Evolutionary conservation across 768 basidiomycete genomes (phyloP), one percentile per base, ranked within the genome.

Genomic region (Mycena vitilis): DNA sequence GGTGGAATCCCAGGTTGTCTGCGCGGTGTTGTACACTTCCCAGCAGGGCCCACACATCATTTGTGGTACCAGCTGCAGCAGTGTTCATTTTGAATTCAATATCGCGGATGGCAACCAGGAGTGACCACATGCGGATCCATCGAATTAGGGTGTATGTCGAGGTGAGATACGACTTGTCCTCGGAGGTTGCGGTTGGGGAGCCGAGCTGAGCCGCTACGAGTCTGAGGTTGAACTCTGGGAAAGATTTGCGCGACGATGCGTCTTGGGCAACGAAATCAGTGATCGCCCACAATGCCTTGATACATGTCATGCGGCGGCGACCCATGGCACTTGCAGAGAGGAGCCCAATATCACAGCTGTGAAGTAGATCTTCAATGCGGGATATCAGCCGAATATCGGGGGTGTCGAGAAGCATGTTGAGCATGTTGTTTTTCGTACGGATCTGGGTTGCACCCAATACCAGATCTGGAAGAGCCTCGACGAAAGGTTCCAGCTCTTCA

Each of bases 361-460:
- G 49, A 6, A 51, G 25, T 10, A 51, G 49, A 23, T 16, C 25
- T 25, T 51, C 25, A 15, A 51, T 30, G 25, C 25, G 49, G 30
- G 25, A 9, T 51, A 51, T 30, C 5, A 60, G n/a, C 7, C 15
- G 55, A 22, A 57, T 9, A 25, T 5, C 55, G 38, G 38, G 55
- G 38, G 16, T 23, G 18, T 57, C 55, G 13, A 57, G 55, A 40
- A 57, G 55, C 55, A 23, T 42, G 22, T 57, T 42, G n/a, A 57
- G 37, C 55, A 57, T 57, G 22, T 44, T 9, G 22, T 57, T 4
- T 38, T 57, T 42, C 4, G 22, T 34, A 11, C 30, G 38, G 2
- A 13, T 22, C 25, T 40, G 22, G 16, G 25, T 42, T 2, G 38
- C 15, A 2, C 55, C 55, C 40, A 40, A 44, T 2, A 57, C 16